Evolutionary conservation across 108 stramenopile species (phyloP).

Genomic region (Pseudonitzschia multiseries): DNA sequence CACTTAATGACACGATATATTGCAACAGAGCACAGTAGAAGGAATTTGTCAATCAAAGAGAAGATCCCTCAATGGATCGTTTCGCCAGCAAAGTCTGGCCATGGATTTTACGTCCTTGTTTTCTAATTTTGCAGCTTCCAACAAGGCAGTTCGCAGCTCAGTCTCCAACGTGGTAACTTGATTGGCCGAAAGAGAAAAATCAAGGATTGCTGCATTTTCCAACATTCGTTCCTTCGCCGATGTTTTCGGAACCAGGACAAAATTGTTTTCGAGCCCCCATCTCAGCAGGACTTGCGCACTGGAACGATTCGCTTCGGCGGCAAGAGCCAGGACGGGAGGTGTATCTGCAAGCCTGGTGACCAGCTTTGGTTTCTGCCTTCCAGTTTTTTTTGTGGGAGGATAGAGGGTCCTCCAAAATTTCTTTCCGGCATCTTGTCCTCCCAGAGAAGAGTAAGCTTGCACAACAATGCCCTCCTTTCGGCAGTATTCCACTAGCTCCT

Average conservation of each 20-base stretch:
- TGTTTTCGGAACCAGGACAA: constrained; percentile 68
- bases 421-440: constrained; percentile 71
- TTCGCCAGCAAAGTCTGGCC: constrained; percentile 70
- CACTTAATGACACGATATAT: too few relatives aligned
- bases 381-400: constrained; percentile 14
- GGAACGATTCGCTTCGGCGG: constrained; percentile 39
- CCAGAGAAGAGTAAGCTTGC: constrained; percentile 75
- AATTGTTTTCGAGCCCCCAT: constrained; percentile 61
- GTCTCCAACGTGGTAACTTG: constrained; percentile 33
- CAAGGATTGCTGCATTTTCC: constrained; percentile 59
- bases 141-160: constrained; percentile 6
- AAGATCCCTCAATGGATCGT: constrained; percentile 59
- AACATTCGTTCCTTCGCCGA: constrained; percentile 36
- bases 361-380: constrained; percentile 9
- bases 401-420: constrained; percentile 51
- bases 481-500: constrained; percentile 72
- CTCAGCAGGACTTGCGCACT: constrained; percentile 71
- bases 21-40: not conserved
- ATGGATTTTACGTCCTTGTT: constrained; percentile 23
- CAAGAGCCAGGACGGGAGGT: constrained; percentile 46
- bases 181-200: constrained; percentile 36
- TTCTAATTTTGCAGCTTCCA: constrained; percentile 24
- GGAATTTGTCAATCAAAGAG: constrained; percentile 52
- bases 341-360: constrained; percentile 35
- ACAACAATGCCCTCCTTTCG: constrained; percentile 61